Evolutionary conservation across 148 eudicot species (phyloP), one percentile per base, ranked within the genome.

Genomic region (Nyssa sinensis): DNA sequence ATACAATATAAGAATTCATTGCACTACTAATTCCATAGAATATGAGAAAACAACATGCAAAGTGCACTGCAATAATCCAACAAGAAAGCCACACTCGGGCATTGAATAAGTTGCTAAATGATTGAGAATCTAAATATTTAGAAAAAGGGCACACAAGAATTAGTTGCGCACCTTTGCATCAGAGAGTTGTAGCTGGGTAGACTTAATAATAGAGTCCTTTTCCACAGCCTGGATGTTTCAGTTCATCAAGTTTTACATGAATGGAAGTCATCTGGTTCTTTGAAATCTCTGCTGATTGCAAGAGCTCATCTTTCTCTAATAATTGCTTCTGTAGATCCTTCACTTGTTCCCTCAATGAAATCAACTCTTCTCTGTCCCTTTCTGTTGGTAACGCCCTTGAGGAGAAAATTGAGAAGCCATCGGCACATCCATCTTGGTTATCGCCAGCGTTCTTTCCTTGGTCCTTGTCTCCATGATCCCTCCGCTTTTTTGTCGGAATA

Each of bases 251-350:
- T 71, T 89, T 83, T 76, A 79, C 76, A 64, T 80, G 83, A 41
- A 86, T 72, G 5, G 85, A 77, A 73, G 66, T 82, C 76, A 82
- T 60, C 77, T 87, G 80, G 65, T 70, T 83, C 83, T 88, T 92
- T 33, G 86, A 80, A 49, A 35, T 71, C 72, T 94, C 97, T 21
- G 85, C 86, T 47, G 81, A 83, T 79, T 83, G 83, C 65, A 92
- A 78, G 59, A 87, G 89, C 77, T 90, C 96, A 72, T 90, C 97
- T 81, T 92, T 95, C 72, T 90, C 93, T 30, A 77, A 66, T 69
- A 95, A 71, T 78, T 85, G 84, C 74, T 74, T 82, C 44, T 86
- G 89, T 62, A 95, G 83, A 75, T 90, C 91, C 79, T 80, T 93
- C 71, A 92, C 82, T 75, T 95, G 91, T 76, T 88, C 88, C 80